These are phyloP conservation scores for Plasmodium chabaudi DNA, from an alignment of 169 alveolate species.

Conservation along the genomic window DNA sequence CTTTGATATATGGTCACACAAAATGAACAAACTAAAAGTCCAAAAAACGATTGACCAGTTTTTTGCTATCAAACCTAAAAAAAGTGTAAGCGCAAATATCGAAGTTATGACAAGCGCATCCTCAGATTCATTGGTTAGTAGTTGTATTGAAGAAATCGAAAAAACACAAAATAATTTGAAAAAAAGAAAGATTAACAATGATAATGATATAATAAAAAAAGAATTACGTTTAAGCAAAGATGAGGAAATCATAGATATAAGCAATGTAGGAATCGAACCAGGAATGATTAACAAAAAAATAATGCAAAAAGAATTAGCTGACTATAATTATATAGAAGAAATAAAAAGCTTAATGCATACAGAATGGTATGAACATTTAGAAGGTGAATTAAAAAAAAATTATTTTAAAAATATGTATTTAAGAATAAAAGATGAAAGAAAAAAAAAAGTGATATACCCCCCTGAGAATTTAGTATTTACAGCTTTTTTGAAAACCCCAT, in stretches of 20 bases:
- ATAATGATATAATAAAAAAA: background rate
- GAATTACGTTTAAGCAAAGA: background rate
- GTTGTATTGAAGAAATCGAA: conserved; percentile 23
- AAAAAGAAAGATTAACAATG: conserved; percentile 26
- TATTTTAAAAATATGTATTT: conserved; percentile 85
- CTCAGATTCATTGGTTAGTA: conserved; percentile 7
- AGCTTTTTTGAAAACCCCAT: conserved; percentile 90
- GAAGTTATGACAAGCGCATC: conserved; percentile 7
- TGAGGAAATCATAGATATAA: background rate
- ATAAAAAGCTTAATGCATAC: conserved; percentile 74
- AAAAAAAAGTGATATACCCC: conserved; percentile 86
- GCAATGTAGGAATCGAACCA: background rate
- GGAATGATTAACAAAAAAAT: conserved; percentile 2
- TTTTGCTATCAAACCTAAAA: conserved; percentile 46
- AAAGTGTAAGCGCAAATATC: conserved; percentile 4
- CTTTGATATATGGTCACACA: too few relatives aligned
- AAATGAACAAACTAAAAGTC: conserved; percentile 45
- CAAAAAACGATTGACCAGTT: conserved; percentile 69
- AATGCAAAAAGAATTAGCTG: background rate
- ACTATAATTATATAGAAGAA: conserved; percentile 36
- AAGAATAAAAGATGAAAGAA: conserved; percentile 83
- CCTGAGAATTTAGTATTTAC: conserved; percentile 89
- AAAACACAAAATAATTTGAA: conserved; percentile 8
- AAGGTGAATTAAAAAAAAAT: conserved; percentile 82
- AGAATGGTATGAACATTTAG: conserved; percentile 82